Conservation (phyloP, 257 asterid genomes). For the Anisodus tanguticus region DNA sequence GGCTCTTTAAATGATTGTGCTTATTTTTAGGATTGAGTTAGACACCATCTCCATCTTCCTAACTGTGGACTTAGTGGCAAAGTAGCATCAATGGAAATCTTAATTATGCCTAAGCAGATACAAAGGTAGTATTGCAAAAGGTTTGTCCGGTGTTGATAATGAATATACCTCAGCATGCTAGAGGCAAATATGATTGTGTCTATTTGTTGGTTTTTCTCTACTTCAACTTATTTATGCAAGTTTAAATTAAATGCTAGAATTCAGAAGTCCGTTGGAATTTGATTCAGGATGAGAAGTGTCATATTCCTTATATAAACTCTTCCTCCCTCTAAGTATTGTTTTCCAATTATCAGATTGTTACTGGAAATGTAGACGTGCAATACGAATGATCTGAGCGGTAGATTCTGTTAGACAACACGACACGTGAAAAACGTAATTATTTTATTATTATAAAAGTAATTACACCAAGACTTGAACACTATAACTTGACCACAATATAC, state of each 20-base stretch:
- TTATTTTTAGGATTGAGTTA: constrained; percentile 5
- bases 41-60: constrained; percentile 11
- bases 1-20: not conserved
- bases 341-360: constrained; percentile 7
- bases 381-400: not conserved
- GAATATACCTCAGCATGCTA: not conserved
- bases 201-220: not conserved
- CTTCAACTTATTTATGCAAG: constrained; percentile 24
- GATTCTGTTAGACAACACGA: too few species aligned
- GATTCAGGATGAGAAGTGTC: constrained; percentile 8
- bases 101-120: constrained; percentile 19
- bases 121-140: not conserved
- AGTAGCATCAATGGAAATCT: constrained; percentile 16
- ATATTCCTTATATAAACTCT: constrained; percentile 15
- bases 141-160: constrained; percentile 1
- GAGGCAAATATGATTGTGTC: not conserved
- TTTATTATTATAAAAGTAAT: too few species aligned
- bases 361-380: not conserved
- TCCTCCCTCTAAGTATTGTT: not conserved
- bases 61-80: constrained; percentile 21
- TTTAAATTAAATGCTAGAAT: not conserved
- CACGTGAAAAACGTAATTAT: too few species aligned
- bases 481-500: too few species aligned
- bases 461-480: too few species aligned
- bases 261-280: not conserved